phyloP scores from a whole-genome alignment of 1,139 yeast species.

The Scheffersomyces insectosa region DNA sequence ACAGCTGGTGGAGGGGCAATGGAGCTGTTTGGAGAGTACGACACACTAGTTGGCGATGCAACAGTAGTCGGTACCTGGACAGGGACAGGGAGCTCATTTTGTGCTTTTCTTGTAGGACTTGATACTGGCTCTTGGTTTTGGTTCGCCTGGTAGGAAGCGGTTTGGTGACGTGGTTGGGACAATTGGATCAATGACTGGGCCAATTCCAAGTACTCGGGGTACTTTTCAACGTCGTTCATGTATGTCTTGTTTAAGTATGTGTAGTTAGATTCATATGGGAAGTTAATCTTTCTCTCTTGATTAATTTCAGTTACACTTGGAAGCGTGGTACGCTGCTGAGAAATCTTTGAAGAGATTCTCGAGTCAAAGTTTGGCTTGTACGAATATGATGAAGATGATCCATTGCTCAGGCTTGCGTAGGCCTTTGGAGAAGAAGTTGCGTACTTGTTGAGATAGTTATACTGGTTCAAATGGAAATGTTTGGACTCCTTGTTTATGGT shows the following conservation, averaged over 20 bases:
- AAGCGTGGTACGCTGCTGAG: constrained; percentile 22
- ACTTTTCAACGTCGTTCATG: constrained; percentile 44
- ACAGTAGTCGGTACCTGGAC: constrained; percentile 1
- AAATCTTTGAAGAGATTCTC: constrained; percentile 37
- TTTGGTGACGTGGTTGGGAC: constrained; percentile 21
- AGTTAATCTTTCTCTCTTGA: constrained; percentile 43
- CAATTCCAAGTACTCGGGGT: constrained; percentile 50
- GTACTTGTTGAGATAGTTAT: constrained; percentile 30
- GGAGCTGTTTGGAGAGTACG: constrained; percentile 2
- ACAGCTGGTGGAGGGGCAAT: constrained; percentile 8
- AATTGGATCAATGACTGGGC: constrained; percentile 46
- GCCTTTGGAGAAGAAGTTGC: constrained; percentile 7
- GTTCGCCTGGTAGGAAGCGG: neutral
- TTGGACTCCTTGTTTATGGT: constrained; percentile 35
- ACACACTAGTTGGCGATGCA: constrained; percentile 4
- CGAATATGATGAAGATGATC: constrained; percentile 9
- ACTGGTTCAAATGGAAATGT: constrained; percentile 30
- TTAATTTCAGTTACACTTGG: constrained; percentile 21
- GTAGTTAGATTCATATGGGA: constrained; percentile 57
- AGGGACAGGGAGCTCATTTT: neutral
- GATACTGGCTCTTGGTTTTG: neutral
- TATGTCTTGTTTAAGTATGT: constrained; percentile 50
- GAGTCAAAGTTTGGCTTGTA: constrained; percentile 43
- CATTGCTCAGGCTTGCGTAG: no score
- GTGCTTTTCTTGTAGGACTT: constrained; percentile 1